Conservation (phyloP, 192 early-diverging fungal genomes). For the Umbelopsis isabellina region DNA sequence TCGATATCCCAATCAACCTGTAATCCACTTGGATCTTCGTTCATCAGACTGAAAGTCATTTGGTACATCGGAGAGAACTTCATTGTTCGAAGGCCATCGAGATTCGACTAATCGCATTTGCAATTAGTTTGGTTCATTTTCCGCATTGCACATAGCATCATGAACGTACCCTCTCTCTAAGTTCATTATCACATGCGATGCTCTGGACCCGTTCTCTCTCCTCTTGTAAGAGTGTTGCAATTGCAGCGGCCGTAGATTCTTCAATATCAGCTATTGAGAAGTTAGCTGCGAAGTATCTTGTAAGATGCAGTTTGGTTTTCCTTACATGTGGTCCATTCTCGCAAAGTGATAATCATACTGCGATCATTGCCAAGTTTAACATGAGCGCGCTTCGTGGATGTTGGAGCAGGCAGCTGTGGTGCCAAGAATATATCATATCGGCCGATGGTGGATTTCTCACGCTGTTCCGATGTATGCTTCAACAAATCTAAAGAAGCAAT, state of each 20-base stretch:
- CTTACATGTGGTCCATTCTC: constrained; percentile 19
- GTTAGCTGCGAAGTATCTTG: neutral
- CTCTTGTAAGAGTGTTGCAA: constrained; percentile 28
- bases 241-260: constrained; percentile 17
- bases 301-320: neutral
- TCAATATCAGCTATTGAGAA: constrained; percentile 20
- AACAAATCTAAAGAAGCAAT: neutral
- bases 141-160: neutral
- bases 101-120: constrained; percentile 24
- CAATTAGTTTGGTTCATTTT: neutral
- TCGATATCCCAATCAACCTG: constrained; percentile 85
- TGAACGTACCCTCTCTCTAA: constrained; percentile 22
- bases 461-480: neutral
- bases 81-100: constrained; percentile 66
- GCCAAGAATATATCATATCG: constrained; percentile 11
- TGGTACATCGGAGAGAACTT: constrained; percentile 89
- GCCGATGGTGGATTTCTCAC: neutral
- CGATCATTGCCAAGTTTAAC: neutral
- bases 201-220: constrained; percentile 15
- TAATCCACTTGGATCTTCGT: constrained; percentile 74
- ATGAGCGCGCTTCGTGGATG: neutral
- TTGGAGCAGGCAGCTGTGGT: neutral
- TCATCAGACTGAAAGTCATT: constrained; percentile 85
- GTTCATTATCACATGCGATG: constrained; percentile 24
- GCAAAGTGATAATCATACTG: neutral